Conservation (phyloP, 164 flowering plant genomes). For the Protea cynaroides region DNA sequence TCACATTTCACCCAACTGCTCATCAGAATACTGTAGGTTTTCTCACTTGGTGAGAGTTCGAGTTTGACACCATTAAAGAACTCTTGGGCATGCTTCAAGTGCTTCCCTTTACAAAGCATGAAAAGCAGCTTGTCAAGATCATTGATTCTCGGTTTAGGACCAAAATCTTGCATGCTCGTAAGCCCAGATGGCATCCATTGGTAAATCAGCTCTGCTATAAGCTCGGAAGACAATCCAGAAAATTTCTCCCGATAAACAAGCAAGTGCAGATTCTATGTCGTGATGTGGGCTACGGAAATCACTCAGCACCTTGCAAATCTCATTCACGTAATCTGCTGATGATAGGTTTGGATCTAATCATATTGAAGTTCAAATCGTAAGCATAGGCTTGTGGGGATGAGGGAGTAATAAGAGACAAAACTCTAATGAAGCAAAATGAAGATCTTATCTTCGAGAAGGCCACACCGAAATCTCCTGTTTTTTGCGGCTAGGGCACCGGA, state of each 20-base stretch:
- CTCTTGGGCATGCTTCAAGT: conserved; percentile 53
- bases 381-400: no score
- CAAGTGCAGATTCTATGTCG: conserved; percentile 64
- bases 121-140: conserved; percentile 64
- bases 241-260: conserved; percentile 29
- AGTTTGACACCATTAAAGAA: conserved; percentile 54
- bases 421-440: no score
- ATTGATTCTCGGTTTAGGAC: conserved; percentile 35
- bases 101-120: conserved; percentile 53
- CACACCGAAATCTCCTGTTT: no score
- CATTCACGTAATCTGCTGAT: conserved; percentile 31
- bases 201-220: conserved; percentile 67
- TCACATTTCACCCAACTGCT: conserved; percentile 67
- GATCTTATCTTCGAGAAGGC: no score
- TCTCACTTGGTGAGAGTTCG: conserved; percentile 32
- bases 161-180: conserved; percentile 75
- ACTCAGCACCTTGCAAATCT: conserved; percentile 67
- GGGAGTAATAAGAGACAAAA: no score
- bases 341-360: not conserved
- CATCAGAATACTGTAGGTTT: conserved; percentile 68
- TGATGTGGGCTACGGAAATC: conserved; percentile 70
- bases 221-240: conserved; percentile 68
- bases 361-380: no score
- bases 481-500: no score
- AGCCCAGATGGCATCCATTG: conserved; percentile 69